phyloP scores from a whole-genome alignment of 495 filamentous ascomycete genomes.

The Xylaria venustula region DNA sequence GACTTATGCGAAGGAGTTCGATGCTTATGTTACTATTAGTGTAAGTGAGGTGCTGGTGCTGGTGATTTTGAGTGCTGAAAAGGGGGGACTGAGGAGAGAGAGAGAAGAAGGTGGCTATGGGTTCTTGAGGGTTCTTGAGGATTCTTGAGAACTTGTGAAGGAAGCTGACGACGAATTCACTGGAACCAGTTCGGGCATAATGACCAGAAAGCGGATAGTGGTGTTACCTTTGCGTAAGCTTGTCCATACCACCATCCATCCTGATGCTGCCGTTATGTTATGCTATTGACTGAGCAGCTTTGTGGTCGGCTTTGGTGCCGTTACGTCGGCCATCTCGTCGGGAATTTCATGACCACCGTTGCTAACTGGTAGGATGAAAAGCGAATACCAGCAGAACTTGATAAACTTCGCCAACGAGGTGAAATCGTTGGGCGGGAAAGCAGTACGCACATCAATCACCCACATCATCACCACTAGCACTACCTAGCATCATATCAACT shows the following conservation, averaged over 20 bases:
- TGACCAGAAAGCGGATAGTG: constrained; percentile 47
- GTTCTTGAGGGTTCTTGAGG: too few species aligned
- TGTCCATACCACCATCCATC: not conserved
- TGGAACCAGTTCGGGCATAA: constrained; percentile 53
- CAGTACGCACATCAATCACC: constrained; percentile 22
- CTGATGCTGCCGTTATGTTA: not conserved
- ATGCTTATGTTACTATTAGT: constrained; percentile 47
- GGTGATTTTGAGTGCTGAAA: too few species aligned
- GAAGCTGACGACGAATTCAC: not conserved
- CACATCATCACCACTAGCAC: not conserved
- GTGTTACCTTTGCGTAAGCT: constrained; percentile 30
- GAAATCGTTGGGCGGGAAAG: constrained; percentile 36
- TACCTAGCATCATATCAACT: too few species aligned
- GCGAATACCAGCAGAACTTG: constrained; percentile 41
- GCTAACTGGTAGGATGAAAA: not conserved
- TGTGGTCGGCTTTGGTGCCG: too few species aligned
- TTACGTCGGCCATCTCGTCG: too few species aligned
- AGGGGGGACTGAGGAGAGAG: not conserved
- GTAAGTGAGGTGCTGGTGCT: constrained; percentile 16
- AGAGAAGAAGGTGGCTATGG: not conserved
- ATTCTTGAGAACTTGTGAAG: too few species aligned
- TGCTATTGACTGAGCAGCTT: too few species aligned
- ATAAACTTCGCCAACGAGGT: constrained; percentile 42
- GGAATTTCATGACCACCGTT: too few species aligned
- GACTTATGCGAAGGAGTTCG: constrained; percentile 25